Percentiles rank a stretch among this genome's conserved stretches.
Conservation (phyloP, 2,329 filamentous ascomycete genomes). For the Lizonia empirigonia region DNA sequence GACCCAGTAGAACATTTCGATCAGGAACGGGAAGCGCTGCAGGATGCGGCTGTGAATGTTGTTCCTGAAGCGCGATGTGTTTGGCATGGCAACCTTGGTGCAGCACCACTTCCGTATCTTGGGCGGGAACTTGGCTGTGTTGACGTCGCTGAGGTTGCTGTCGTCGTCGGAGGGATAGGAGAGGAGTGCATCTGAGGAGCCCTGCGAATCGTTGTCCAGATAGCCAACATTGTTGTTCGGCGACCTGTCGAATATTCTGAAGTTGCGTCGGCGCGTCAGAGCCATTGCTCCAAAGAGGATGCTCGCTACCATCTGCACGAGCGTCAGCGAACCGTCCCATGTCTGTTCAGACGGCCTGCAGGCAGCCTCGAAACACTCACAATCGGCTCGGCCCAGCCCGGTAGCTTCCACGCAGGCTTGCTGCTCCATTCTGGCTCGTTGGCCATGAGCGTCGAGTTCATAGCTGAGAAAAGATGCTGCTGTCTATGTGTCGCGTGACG, state of each 20-base stretch:
- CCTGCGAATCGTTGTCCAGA: conserved; percentile 45
- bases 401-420: conserved; percentile 51
- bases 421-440: conserved; percentile 46
- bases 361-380: conserved; percentile 29
- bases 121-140: conserved; percentile 50
- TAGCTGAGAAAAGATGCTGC: neutral
- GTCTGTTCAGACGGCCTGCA: neutral
- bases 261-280: conserved; percentile 55
- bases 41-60: conserved; percentile 67
- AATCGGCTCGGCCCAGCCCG: conserved; percentile 51
- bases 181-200: conserved; percentile 51
- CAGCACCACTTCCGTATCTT: conserved; percentile 61
- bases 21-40: conserved; percentile 70
- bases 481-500: conserved; percentile 8
- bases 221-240: conserved; percentile 29
- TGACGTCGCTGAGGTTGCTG: conserved; percentile 44
- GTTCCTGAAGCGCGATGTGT: conserved; percentile 65
- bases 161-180: conserved; percentile 44
- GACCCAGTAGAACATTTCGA: conserved; percentile 77
- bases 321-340: conserved; percentile 1
- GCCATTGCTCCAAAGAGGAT: conserved; percentile 58
- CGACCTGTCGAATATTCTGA: conserved; percentile 48
- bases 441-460: conserved; percentile 18
- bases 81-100: conserved; percentile 59
- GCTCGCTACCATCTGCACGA: conserved; percentile 54